phyloP scores from a whole-genome alignment of 495 filamentous ascomycete species.

The Apodospora peruviana region DNA sequence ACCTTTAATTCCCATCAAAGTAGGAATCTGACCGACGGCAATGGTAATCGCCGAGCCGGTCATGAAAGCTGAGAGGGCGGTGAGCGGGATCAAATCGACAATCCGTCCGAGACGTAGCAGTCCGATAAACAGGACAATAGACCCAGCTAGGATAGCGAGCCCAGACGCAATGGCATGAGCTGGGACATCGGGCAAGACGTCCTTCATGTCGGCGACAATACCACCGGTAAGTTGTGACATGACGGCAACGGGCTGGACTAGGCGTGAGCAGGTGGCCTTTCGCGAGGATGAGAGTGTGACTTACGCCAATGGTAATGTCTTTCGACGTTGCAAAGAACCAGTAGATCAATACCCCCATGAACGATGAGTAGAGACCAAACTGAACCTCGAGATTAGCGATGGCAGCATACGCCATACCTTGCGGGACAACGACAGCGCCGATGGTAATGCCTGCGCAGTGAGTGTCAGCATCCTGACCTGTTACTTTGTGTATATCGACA shows the following conservation, averaged over 20 bases:
- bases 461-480: slow-evolving; percentile 9
- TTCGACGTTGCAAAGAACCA: slow-evolving; percentile 99
- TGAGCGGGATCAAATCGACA: slow-evolving; percentile 90
- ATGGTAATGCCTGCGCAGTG: slow-evolving; percentile 71
- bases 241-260: slow-evolving; percentile 84
- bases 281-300: no score
- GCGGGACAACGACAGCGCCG: slow-evolving; percentile 90
- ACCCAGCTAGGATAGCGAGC: slow-evolving; percentile 73
- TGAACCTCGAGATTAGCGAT: slow-evolving; percentile 72
- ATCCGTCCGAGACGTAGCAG: slow-evolving; percentile 81
- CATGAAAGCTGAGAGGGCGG: slow-evolving; percentile 95
- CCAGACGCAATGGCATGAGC: slow-evolving; percentile 66
- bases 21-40: slow-evolving; percentile 76
- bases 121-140: slow-evolving; percentile 78
- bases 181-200: slow-evolving; percentile 52
- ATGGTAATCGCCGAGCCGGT: slow-evolving; percentile 95
- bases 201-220: slow-evolving; percentile 58
- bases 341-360: slow-evolving; percentile 94
- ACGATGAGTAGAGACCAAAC: slow-evolving; percentile 92
- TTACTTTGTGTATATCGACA: neutral
- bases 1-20: slow-evolving; percentile 75
- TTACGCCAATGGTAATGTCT: slow-evolving; percentile 96
- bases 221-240: slow-evolving; percentile 86
- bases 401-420: slow-evolving; percentile 94
- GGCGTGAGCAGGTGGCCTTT: no score